phyloP scores from a whole-genome alignment of 1,284 basidiomycete genomes.

The Termitomyces sp. region DNA sequence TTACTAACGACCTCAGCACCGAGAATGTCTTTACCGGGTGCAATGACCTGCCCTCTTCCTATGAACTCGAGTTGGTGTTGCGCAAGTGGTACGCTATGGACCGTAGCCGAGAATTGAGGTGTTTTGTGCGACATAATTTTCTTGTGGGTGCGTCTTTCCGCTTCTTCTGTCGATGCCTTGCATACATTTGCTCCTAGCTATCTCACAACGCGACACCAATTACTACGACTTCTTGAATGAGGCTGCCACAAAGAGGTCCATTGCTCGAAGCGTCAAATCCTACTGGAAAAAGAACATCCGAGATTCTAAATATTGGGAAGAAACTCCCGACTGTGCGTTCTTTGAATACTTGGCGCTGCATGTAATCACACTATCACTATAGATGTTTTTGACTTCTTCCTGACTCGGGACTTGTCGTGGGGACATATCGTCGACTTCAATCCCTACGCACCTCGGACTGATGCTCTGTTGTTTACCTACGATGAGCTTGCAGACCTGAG shows the following conservation, averaged over 20 bases:
- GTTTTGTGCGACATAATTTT: slow-evolving; percentile 72
- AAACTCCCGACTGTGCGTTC: slow-evolving; percentile 58
- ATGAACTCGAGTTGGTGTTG: slow-evolving; percentile 82
- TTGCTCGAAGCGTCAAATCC: slow-evolving; percentile 46
- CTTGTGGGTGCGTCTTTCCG: slow-evolving; percentile 58
- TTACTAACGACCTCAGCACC: slow-evolving; percentile 72
- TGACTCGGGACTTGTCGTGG: slow-evolving; percentile 72
- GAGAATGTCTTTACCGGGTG: slow-evolving; percentile 64
- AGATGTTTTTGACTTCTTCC: slow-evolving; percentile 87
- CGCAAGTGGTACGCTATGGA: slow-evolving; percentile 90
- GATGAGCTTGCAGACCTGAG: slow-evolving; percentile 60
- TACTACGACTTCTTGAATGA: slow-evolving; percentile 86
- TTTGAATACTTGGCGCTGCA: neutral
- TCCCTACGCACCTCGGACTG: slow-evolving; percentile 82
- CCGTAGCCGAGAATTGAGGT: slow-evolving; percentile 78
- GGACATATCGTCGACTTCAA: slow-evolving; percentile 90
- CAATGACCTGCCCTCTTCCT: slow-evolving; percentile 24
- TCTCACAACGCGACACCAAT: slow-evolving; percentile 87
- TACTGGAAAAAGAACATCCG: slow-evolving; percentile 72
- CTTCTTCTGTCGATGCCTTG: neutral
- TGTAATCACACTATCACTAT: neutral
- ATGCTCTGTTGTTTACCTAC: slow-evolving; percentile 83
- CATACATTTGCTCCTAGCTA: slow-evolving; percentile 41
- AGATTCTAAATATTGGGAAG: slow-evolving; percentile 45
- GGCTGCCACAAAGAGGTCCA: slow-evolving; percentile 44